These are phyloP conservation scores for Colletotrichum euphorbiae DNA, from an alignment of 2,329 filamentous ascomycete species.

Conservation along the genomic window DNA sequence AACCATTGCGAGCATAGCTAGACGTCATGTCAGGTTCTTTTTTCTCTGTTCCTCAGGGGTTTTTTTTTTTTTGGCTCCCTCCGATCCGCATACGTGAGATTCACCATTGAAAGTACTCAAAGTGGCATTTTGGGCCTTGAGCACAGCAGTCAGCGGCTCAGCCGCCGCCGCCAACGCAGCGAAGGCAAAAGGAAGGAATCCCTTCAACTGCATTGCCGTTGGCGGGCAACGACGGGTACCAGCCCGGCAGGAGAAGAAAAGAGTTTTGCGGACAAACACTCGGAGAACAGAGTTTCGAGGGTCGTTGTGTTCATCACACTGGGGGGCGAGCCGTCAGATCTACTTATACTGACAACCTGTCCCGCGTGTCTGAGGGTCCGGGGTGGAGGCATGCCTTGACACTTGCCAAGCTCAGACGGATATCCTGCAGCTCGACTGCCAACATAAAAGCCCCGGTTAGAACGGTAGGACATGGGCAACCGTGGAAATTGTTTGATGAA, in stretches of 20 bases:
- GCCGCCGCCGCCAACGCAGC: conserved; percentile 42
- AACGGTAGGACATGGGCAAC: neutral
- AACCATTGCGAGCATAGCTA: conserved; percentile 40
- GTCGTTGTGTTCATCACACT: neutral
- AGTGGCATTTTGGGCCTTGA: conserved; percentile 42
- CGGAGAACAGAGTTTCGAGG: conserved; percentile 17
- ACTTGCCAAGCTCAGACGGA: conserved; percentile 27
- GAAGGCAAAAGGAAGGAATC: conserved; percentile 41
- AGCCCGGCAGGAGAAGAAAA: conserved; percentile 22
- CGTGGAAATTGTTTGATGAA: conserved; percentile 13
- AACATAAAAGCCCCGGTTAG: conserved; percentile 33
- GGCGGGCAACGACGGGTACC: conserved; percentile 15
- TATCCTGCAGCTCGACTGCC: conserved; percentile 1
- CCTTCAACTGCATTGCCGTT: conserved; percentile 42
- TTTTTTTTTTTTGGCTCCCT: neutral
- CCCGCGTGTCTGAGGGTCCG: conserved; percentile 19
- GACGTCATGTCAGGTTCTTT: conserved; percentile 11
- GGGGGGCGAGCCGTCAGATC: conserved; percentile 11
- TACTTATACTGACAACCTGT: conserved; percentile 38
- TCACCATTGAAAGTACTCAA: conserved; percentile 44
- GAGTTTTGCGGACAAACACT: conserved; percentile 13
- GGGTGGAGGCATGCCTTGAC: conserved; percentile 22
- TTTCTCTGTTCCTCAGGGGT: too few relatives aligned
- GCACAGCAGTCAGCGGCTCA: conserved; percentile 41
- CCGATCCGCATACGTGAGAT: neutral